Evolutionary conservation across 768 basidiomycete species (phyloP), one percentile per base, ranked within the genome.

Genomic region (Calocybe cyanea): DNA sequence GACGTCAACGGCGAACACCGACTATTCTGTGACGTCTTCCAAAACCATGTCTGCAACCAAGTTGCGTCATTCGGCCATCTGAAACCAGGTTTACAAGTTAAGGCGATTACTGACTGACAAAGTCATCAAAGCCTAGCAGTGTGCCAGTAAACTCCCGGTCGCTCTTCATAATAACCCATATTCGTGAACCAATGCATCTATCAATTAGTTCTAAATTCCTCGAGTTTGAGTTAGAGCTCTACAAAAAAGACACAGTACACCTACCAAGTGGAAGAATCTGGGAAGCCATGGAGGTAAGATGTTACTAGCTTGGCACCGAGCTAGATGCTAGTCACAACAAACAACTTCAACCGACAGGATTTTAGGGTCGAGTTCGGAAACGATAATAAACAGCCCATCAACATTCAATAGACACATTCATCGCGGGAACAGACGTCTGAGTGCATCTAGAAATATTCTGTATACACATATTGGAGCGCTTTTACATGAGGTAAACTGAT

Each of bases 111-210:
- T 78, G 64, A 97, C 95, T 99, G 66, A 99, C 95, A 65, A 95
- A 99, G 68, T 99, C 95, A 63, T 99, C 95, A 57, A 99, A 99
- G 2, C 95, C 95, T 25, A 95, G 76, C 33, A 99, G 73, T 2
- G 84, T 96, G 9, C 95, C 95, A 18, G 88, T 90, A 68, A 97
- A 99, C 70, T 99, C 95, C 37, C 92, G 85, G 51, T 99, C 93
- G 56, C 78, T 85, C 72, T 97, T 98, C 92, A 96, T 97, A 63
- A 98, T 83, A 57, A 98, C 95, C 91, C 92, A 96, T 61, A 98
- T 94, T 39, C 83, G 81, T 25, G 92, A 95, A 46, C 95, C 95
- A 63, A 97, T 98, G 62, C 95, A 97, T 63, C 89, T 80, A 65
- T 99, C 95, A 58, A 99, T 95, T 35, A 99, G 76, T 65, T 98